Evolutionary conservation across 1,284 basidiomycete species (phyloP).

Genomic region (Stygiomarasmius scandens): DNA sequence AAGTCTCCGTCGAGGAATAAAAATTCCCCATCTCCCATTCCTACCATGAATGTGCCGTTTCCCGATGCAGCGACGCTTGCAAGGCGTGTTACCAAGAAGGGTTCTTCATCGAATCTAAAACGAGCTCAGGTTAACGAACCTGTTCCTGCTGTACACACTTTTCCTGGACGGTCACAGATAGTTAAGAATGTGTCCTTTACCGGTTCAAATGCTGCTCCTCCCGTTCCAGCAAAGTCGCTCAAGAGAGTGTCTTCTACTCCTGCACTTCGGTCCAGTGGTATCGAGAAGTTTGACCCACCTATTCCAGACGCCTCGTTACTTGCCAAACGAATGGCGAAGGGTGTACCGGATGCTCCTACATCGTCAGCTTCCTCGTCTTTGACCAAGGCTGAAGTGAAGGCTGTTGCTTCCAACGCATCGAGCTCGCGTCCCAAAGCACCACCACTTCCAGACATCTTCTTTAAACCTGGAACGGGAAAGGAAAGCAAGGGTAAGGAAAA

Average conservation of each 20-base stretch:
- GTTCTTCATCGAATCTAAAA: not conserved
- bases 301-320: conserved; percentile 3
- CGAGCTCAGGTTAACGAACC: not conserved
- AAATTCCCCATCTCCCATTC: not conserved
- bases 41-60: not conserved
- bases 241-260: not conserved
- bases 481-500: not conserved
- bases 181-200: not conserved
- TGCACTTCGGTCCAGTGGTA: not conserved
- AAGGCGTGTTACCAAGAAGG: not conserved
- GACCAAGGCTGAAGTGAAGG: not conserved
- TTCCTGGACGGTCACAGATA: not conserved
- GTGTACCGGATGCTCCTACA: not conserved
- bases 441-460: not conserved
- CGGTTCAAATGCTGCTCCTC: not conserved
- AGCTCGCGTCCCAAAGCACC: not conserved
- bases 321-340: not conserved
- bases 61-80: conserved; percentile 7
- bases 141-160: not conserved
- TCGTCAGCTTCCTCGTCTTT: not conserved
- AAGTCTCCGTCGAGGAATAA: not conserved
- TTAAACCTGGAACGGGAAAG: not conserved
- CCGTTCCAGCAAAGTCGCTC: not conserved
- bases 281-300: not conserved
- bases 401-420: not conserved